Evolutionary conservation across 129 eudicot species (phyloP), one percentile per base, ranked within the genome.

Genomic region (Glebionis coronaria): DNA sequence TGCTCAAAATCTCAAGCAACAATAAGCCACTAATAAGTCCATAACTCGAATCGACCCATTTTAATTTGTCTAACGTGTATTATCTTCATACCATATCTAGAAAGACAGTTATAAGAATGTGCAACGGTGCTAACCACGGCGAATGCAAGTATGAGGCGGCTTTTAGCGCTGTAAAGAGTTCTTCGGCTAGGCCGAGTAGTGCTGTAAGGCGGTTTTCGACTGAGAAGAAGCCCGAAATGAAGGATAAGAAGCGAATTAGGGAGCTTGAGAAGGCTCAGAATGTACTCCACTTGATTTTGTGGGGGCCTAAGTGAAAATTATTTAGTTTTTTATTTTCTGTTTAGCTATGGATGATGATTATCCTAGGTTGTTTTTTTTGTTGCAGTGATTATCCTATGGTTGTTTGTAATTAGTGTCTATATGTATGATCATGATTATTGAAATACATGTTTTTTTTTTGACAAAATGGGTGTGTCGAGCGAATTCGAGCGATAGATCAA

Each of bases 291-390:
- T 76, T 76, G 58, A 76, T 76, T 14, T 12, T 52, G 56, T 76
- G 80, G 80, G 80, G 75, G 62, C 80, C 80, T 12, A 76, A 76
- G 40, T 75, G 69, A 75, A 10, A 0, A 2, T 20, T 46, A 57
- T 46, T 7, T 49, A 12, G 47, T 70, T 14, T 42, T 25, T n/a
- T n/a, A n/a, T n/a, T n/a, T n/a, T n/a, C n/a, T n/a, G n/a, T n/a
- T n/a, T n/a, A n/a, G n/a, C n/a, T n/a, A n/a, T n/a, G n/a, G n/a
- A n/a, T n/a, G n/a, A n/a, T n/a, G n/a, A n/a, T n/a, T n/a, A n/a
- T n/a, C n/a, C n/a, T n/a, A n/a, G n/a, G n/a, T n/a, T n/a, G n/a
- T n/a, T n/a, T n/a, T n/a, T n/a, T n/a, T n/a, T n/a, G n/a, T n/a
- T n/a, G n/a, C n/a, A n/a, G n/a, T n/a, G n/a, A n/a, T n/a, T n/a